Conservation (phyloP, 1,139 yeast species). For the Pichia sp. region DNA sequence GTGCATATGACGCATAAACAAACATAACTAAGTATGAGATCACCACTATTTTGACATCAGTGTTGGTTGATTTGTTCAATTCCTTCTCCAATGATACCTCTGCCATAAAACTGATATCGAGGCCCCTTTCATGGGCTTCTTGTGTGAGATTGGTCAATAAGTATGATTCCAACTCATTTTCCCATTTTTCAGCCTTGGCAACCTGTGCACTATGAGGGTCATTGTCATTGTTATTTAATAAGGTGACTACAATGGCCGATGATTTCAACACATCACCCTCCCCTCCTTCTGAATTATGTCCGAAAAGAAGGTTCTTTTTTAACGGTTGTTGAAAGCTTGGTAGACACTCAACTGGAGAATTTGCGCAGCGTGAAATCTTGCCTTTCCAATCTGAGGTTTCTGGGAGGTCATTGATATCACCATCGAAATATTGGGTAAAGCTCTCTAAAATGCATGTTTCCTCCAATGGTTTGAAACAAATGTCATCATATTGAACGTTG, state of each 20-base stretch:
- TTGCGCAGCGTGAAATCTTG: constrained; percentile 52
- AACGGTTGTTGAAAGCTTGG: constrained; percentile 91
- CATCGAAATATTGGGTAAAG: constrained; percentile 80
- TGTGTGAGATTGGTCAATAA: constrained; percentile 34
- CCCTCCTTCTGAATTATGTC: constrained; percentile 29
- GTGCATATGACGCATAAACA: constrained; percentile 75
- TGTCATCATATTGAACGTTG: constrained; percentile 43
- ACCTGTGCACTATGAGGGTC: constrained; percentile 34
- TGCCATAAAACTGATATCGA: constrained; percentile 68
- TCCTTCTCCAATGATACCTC: constrained; percentile 82
- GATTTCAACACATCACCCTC: constrained; percentile 43
- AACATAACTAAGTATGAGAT: constrained; percentile 87
- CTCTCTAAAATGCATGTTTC: constrained; percentile 87
- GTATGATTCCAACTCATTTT: constrained; percentile 49
- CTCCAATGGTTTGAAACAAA: constrained; percentile 78
- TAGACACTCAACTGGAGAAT: constrained; percentile 80
- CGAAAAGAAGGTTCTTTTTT: constrained; percentile 63
- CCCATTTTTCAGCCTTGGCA: constrained; percentile 54
- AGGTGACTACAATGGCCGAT: constrained; percentile 68
- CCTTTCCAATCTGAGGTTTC: constrained; percentile 43
- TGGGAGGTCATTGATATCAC: constrained; percentile 46
- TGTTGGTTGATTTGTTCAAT: constrained; percentile 70
- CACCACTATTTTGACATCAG: constrained; percentile 64
- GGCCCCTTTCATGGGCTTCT: constrained; percentile 38
- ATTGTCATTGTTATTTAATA: constrained; percentile 50